phyloP scores from a whole-genome alignment of 78 protist species.

The Protostelium mycophagum region DNA sequence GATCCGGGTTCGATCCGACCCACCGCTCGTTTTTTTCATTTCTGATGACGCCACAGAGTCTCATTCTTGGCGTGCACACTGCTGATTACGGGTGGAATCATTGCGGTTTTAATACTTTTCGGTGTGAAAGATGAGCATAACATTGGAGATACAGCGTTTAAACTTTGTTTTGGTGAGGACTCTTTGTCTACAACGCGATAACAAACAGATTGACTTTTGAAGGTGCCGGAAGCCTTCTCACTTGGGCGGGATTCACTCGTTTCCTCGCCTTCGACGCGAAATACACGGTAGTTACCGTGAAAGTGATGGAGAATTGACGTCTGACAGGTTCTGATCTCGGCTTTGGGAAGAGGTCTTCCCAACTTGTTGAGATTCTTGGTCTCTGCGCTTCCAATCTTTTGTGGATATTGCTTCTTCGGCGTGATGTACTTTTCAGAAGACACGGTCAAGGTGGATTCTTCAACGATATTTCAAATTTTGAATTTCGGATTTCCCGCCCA shows the following conservation, averaged over 20 bases:
- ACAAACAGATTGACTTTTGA: not conserved
- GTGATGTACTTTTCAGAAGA: slow-evolving; percentile 36
- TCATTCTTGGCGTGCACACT: not conserved
- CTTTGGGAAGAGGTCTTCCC: slow-evolving; percentile 47
- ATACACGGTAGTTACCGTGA: slow-evolving; percentile 15
- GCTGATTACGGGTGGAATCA: not conserved
- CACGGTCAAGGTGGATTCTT: no score
- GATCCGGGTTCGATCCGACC: no score
- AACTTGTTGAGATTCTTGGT: slow-evolving; percentile 51
- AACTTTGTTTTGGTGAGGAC: not conserved
- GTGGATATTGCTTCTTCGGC: slow-evolving; percentile 60
- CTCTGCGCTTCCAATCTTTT: slow-evolving; percentile 48
- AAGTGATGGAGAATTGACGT: not conserved
- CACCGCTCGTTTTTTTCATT: not conserved
- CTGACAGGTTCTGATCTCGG: slow-evolving; percentile 16
- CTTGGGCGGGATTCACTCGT: slow-evolving; percentile 42
- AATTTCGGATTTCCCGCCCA: not conserved
- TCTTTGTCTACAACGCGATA: not conserved
- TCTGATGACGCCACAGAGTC: not conserved
- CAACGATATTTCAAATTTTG: no score
- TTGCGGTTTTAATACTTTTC: not conserved
- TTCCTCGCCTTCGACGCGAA: slow-evolving; percentile 44
- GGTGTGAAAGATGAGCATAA: not conserved
- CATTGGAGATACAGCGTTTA: not conserved
- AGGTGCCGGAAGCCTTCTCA: slow-evolving; percentile 27